These are phyloP conservation scores for Gossypium sturtianum DNA, from an alignment of 345 rosid species.

Conservation along the genomic window DNA sequence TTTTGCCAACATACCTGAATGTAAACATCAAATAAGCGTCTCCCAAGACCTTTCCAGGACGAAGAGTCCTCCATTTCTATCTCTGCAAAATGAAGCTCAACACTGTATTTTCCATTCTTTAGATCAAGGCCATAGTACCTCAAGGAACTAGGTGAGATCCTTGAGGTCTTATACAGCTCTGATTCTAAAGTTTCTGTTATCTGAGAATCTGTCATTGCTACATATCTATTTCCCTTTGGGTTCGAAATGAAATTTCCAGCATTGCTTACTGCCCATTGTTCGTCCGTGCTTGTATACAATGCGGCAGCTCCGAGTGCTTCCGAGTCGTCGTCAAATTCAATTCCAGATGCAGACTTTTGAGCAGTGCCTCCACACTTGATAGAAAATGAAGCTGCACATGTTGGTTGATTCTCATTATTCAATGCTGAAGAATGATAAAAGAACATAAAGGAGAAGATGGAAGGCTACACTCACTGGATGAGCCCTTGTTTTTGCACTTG, in stretches of 20 bases:
- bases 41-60: not conserved
- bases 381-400: conserved; percentile 42
- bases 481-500: conserved; percentile 34
- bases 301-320: conserved; percentile 32
- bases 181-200: conserved; percentile 18
- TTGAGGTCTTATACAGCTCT: not conserved
- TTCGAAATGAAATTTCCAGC: conserved; percentile 40
- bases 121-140: conserved; percentile 1
- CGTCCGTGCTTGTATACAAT: not conserved
- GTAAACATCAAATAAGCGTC: not conserved
- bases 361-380: conserved; percentile 53
- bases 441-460: not conserved
- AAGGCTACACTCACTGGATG: conserved; percentile 31
- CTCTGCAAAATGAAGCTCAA: conserved; percentile 4
- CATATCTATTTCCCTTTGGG: conserved; percentile 31
- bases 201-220: conserved; percentile 38
- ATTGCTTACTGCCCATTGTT: conserved; percentile 46
- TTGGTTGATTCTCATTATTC: not conserved
- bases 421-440: too few species aligned
- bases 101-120: not conserved
- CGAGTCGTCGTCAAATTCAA: conserved; percentile 37
- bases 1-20: not conserved
- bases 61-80: not conserved
- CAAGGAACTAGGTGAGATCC: not conserved
- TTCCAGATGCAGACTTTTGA: conserved; percentile 36